A percentile compares a stretch with the other conserved stretches of the same genome.
These are phyloP conservation scores for Pythium aristosporum DNA, from an alignment of 352 stramenopile genomes.

Conservation along the genomic window DNA sequence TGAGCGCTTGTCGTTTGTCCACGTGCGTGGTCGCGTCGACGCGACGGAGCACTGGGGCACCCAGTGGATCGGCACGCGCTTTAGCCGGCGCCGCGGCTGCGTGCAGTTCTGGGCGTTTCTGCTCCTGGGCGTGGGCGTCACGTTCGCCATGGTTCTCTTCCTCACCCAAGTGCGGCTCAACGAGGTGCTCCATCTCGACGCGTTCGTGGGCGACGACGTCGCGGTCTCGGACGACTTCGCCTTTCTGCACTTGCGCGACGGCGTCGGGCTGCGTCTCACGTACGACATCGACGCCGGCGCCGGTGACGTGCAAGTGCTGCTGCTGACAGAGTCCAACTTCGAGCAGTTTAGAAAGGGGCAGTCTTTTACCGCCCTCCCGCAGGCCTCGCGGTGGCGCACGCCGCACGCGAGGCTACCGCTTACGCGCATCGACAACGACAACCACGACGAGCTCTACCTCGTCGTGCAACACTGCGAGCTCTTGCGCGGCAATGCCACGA, in stretches of 20 bases:
- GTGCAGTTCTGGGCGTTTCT: conserved; percentile 41
- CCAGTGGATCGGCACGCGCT: conserved; percentile 42
- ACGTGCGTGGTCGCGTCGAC: conserved; percentile 32
- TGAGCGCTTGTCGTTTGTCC: conserved; percentile 36
- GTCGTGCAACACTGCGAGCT: conserved; percentile 56
- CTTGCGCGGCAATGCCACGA: not conserved
- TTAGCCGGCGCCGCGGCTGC: conserved; percentile 35
- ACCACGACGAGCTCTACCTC: conserved; percentile 58
- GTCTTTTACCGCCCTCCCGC: conserved; percentile 37
- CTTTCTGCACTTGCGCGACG: conserved; percentile 58
- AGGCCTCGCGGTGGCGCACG: conserved; percentile 41
- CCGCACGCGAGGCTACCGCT: conserved; percentile 46
- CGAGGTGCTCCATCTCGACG: conserved; percentile 67
- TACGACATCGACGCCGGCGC: conserved; percentile 37
- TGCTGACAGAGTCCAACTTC: conserved; percentile 56
- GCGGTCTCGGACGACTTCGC: conserved; percentile 52
- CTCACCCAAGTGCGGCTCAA: conserved; percentile 37
- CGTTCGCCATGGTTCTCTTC: conserved; percentile 32
- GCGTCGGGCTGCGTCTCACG: conserved; percentile 55
- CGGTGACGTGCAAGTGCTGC: conserved; percentile 49
- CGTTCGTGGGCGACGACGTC: conserved; percentile 52
- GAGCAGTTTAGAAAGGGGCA: conserved; percentile 51
- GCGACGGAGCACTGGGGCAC: conserved; percentile 50
- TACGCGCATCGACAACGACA: conserved; percentile 46
- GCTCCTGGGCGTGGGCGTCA: conserved; percentile 36